Evolutionary conservation across 1,284 basidiomycete genomes (phyloP), one percentile per base, ranked within the genome.

Genomic region (Puccinia horiana): DNA sequence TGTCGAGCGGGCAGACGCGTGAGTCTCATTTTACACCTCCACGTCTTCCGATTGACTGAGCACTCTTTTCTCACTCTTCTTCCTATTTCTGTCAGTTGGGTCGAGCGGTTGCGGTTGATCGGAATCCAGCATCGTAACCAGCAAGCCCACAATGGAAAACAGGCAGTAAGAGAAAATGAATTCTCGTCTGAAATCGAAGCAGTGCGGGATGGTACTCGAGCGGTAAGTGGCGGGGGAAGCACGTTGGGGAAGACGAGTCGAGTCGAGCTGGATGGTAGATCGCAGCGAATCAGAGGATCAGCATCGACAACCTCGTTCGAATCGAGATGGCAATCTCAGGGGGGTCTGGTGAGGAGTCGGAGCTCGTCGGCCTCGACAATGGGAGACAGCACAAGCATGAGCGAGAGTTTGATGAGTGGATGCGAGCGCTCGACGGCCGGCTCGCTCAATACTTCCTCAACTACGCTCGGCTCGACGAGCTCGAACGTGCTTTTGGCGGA

Each of bases 1-100:
- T 83, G 88, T 96, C 85, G 94, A 95, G 85, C 89, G 92, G 76
- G 95, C 94, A 44, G 95, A 96, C 86, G 90, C 92, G 90, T 95
- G 88, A 84, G 93, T 92, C n/a, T 54, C 70, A 23, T 49, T 35
- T 26, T 37, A 0, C 12, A 6, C 35, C 16, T 40, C 44, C 52
- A 14, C 6, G 1, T 14, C 32, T 42, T 47, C n/a, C 44, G n/a
- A n/a, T 72, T 9, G 42, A 26, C 26, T 18, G 18, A 40, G 32
- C 14, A 63, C 20, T 12, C 16, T 12, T 32, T 3, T 26, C 32
- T 49, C 14, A 29, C 5, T 35, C 35, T 58, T 26, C 11, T 58
- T 76, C 37, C n/a, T 29, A 44, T 14, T 44, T 67, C 29, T 40
- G 47, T 23, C 42, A 70, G 79, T 37, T 81, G 70, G 79, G 72